Percentiles rank a stretch among this genome's conserved stretches.
Conservation (phyloP, 148 eudicot species). For the Fagopyrum esculentum region DNA sequence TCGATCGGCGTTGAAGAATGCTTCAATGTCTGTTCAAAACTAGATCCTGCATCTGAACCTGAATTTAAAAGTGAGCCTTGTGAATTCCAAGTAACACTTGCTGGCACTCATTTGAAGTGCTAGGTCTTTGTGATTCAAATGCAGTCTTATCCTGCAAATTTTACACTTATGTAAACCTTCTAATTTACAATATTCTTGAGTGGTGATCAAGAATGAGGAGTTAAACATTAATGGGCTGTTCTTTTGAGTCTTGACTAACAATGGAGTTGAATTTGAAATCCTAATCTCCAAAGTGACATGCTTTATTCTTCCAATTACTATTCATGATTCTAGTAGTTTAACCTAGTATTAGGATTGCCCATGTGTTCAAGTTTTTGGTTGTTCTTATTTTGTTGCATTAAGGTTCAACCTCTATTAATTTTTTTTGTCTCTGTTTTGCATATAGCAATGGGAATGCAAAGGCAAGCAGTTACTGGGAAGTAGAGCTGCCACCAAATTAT, state of each 20-base stretch:
- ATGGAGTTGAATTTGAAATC: neutral
- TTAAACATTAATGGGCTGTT: neutral
- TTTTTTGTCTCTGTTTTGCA: neutral
- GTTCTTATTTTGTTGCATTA: neutral
- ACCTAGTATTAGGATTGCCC: neutral
- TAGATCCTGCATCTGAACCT: conserved; percentile 22
- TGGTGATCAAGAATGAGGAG: neutral
- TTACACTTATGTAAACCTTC: neutral
- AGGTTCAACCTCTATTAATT: neutral
- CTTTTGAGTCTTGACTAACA: neutral
- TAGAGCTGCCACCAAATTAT: conserved; percentile 34
- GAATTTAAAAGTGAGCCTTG: conserved; percentile 30
- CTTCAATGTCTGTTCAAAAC: conserved; percentile 28
- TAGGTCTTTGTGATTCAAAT: no score
- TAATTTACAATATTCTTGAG: neutral
- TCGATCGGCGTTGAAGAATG: no score
- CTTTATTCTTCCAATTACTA: neutral
- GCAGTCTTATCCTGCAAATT: neutral
- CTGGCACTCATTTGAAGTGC: no score
- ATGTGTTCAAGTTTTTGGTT: neutral
- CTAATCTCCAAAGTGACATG: neutral
- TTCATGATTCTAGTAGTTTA: neutral
- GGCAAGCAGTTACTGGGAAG: conserved; percentile 75
- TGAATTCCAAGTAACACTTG: conserved; percentile 16
- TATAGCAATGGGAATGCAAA: conserved; percentile 52